phyloP scores from a whole-genome alignment of 345 rosid species.

The Eucalyptus microcorys region DNA sequence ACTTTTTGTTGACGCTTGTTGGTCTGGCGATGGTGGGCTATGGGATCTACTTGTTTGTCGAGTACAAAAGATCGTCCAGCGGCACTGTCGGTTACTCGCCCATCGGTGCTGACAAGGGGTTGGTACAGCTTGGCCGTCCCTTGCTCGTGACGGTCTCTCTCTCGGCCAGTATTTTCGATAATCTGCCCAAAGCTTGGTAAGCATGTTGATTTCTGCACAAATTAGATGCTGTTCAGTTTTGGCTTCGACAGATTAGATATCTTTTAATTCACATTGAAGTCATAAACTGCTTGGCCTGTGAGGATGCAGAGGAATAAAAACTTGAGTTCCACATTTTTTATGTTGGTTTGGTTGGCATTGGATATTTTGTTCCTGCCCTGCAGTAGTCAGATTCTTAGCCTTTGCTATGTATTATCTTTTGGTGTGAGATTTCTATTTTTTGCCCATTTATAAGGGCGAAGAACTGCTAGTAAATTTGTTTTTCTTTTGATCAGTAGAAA shows the following conservation, averaged over 20 bases:
- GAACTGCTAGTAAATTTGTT: not conserved
- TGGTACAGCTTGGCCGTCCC: slow-evolving; percentile 64
- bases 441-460: not conserved
- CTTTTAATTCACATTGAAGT: not conserved
- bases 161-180: slow-evolving; percentile 30
- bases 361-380: not conserved
- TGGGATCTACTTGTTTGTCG: slow-evolving; percentile 89
- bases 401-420: not conserved
- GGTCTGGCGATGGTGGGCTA: slow-evolving; percentile 90
- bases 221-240: not conserved
- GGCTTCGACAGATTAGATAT: not conserved
- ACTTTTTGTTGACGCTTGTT: slow-evolving; percentile 62
- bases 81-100: slow-evolving; percentile 8
- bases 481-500: not conserved
- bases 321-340: not conserved
- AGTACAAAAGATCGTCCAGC: slow-evolving; percentile 32
- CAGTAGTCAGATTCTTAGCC: not conserved
- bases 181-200: slow-evolving; percentile 89
- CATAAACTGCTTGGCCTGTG: not conserved
- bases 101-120: slow-evolving; percentile 6
- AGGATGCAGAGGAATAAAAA: not conserved
- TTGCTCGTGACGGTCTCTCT: slow-evolving; percentile 58
- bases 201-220: not conserved
- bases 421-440: not conserved
- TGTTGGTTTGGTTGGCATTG: not conserved